These are phyloP conservation scores for Huntiella moniliformis DNA, from an alignment of 2,329 filamentous ascomycete genomes.

Conservation along the genomic window DNA sequence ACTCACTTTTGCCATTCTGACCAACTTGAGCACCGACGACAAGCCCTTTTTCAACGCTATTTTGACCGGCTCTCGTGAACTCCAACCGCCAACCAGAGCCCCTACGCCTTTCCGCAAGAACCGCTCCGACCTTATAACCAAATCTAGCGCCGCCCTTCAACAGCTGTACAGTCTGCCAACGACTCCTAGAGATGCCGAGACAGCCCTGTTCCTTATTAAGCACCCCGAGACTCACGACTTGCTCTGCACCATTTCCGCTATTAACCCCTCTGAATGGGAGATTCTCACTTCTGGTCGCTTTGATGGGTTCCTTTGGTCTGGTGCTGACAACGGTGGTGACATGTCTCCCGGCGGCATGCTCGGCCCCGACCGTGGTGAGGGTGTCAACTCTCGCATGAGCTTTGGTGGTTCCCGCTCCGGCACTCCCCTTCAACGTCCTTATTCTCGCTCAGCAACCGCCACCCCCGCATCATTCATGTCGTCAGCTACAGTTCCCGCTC, in stretches of 20 bases:
- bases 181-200: conserved; percentile 67
- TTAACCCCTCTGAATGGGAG: conserved; percentile 89
- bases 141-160: conserved; percentile 62
- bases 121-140: conserved; percentile 55
- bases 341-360: conserved; percentile 33
- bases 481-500: conserved; percentile 28
- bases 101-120: conserved; percentile 49
- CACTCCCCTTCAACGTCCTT: conserved; percentile 28
- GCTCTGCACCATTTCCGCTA: conserved; percentile 68
- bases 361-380: conserved; percentile 19
- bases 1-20: conserved; percentile 79
- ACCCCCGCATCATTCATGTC: conserved; percentile 43
- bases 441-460: conserved; percentile 37
- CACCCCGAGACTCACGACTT: conserved; percentile 70
- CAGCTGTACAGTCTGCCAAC: conserved; percentile 60
- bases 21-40: conserved; percentile 58
- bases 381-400: conserved; percentile 12
- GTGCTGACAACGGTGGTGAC: conserved; percentile 47
- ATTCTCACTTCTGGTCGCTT: conserved; percentile 87
- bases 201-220: conserved; percentile 68
- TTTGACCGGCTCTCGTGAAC: conserved; percentile 39
- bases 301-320: conserved; percentile 88
- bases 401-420: conserved; percentile 14
- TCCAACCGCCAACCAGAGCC: conserved; percentile 39
- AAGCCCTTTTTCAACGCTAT: conserved; percentile 69